Conservation (phyloP, 345 rosid genomes). For the Camelina laxa region DNA sequence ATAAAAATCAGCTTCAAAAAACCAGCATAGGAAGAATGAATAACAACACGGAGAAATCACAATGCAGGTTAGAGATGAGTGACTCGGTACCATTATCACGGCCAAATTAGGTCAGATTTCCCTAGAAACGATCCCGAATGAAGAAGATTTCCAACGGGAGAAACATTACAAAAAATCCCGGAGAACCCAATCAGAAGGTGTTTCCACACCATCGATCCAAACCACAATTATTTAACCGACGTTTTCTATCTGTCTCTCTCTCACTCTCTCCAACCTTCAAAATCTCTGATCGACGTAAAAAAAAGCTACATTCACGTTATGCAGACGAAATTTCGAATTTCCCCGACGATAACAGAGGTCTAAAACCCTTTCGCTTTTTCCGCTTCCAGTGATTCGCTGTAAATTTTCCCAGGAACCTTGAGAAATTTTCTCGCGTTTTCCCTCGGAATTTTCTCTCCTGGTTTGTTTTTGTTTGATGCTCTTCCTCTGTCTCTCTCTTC, state of each 20-base stretch:
- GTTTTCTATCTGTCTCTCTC: background rate
- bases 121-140: conserved; percentile 28
- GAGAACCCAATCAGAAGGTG: conserved; percentile 26
- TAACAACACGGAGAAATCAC: background rate
- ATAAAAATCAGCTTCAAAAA: conserved; percentile 4
- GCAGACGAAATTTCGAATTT: conserved; percentile 7
- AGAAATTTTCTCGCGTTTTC: conserved; percentile 36
- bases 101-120: conserved; percentile 26
- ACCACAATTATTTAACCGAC: conserved; percentile 2
- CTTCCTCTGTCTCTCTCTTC: conserved; percentile 18
- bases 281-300: conserved; percentile 29
- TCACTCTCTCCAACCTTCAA: conserved; percentile 8
- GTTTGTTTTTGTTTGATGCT: conserved; percentile 28
- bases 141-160: conserved; percentile 31
- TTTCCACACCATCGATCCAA: conserved; percentile 41
- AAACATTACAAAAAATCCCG: conserved; percentile 23
- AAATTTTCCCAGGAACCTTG: conserved; percentile 14
- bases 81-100: conserved; percentile 37
- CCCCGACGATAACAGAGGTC: conserved; percentile 1
- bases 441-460: conserved; percentile 38
- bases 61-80: conserved; percentile 38
- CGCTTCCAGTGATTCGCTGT: background rate
- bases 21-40: background rate
- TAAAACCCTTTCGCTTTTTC: conserved; percentile 26
- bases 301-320: conserved; percentile 29